These are phyloP conservation scores for Diversispora epigaea DNA, from an alignment of 192 early-diverging fungal species.

Conservation along the genomic window DNA sequence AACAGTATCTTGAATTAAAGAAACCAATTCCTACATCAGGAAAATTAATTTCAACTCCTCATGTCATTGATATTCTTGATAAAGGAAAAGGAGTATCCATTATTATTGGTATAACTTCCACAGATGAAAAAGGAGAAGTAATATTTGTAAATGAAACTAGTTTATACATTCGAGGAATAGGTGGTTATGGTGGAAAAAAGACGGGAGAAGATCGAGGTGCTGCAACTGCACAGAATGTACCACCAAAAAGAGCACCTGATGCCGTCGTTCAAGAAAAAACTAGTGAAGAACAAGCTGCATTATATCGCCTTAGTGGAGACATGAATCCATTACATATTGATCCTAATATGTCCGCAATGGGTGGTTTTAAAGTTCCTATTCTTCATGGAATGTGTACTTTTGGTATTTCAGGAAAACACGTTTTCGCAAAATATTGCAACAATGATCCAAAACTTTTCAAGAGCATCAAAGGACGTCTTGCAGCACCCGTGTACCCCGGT, in stretches of 20 bases:
- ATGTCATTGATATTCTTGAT: constrained; percentile 91
- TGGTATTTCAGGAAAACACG: constrained; percentile 89
- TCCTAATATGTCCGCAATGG: constrained; percentile 88
- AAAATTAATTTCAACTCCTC: constrained; percentile 70
- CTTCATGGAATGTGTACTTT: constrained; percentile 95
- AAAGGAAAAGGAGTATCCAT: constrained; percentile 93
- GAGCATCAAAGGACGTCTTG: constrained; percentile 90
- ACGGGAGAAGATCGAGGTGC: constrained; percentile 70
- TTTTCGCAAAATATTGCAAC: constrained; percentile 75
- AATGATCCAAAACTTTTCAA: constrained; percentile 68
- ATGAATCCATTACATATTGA: constrained; percentile 98
- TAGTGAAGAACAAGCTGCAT: constrained; percentile 84
- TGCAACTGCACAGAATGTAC: constrained; percentile 74
- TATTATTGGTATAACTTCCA: constrained; percentile 78
- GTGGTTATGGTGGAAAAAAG: constrained; percentile 84
- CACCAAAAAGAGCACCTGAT: constrained; percentile 86
- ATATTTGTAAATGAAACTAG: constrained; percentile 88
- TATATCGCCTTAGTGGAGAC: constrained; percentile 96
- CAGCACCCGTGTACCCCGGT: constrained; percentile 88
- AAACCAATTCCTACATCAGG: constrained; percentile 85
- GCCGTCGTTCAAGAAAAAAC: constrained; percentile 84
- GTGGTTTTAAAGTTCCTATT: constrained; percentile 96
- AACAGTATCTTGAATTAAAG: constrained; percentile 91
- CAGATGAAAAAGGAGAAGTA: constrained; percentile 71
- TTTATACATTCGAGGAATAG: constrained; percentile 90